These are phyloP conservation scores for Tilletiopsis washingtonensis DNA, from an alignment of 1,284 basidiomycete species.

Conservation along the genomic window DNA sequence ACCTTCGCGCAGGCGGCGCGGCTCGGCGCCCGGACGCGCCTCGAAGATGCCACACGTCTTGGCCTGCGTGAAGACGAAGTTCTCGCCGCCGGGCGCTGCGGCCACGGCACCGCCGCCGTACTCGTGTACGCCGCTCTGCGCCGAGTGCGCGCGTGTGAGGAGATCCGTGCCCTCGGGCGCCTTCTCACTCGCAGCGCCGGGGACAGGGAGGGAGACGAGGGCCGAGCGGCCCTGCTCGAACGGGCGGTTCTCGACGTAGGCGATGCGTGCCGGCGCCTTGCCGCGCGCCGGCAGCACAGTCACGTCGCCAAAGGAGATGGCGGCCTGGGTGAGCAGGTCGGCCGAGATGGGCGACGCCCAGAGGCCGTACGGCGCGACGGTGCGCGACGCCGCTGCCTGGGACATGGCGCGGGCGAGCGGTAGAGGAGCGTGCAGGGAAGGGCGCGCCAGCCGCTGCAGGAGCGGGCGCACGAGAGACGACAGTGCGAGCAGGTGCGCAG, in stretches of 20 bases:
- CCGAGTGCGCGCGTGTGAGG: constrained; percentile 17
- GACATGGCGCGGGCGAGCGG: no score
- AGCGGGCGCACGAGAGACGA: no score
- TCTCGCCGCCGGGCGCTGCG: constrained; percentile 13
- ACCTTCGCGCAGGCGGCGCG: background rate
- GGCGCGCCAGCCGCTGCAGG: no score
- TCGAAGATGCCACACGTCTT: constrained; percentile 16
- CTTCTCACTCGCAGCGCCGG: constrained; percentile 22
- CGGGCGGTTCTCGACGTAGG: constrained; percentile 60
- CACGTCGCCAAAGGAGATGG: constrained; percentile 14
- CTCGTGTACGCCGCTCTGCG: constrained; percentile 33
- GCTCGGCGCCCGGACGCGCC: background rate
- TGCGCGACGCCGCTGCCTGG: constrained; percentile 1
- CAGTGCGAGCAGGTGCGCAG: no score
- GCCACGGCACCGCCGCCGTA: constrained; percentile 38
- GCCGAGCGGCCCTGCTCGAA: constrained; percentile 58
- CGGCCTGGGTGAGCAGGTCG: constrained; percentile 55
- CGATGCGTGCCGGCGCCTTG: constrained; percentile 49
- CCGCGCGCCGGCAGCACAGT: constrained; percentile 1
- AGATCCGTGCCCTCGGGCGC: constrained; percentile 17
- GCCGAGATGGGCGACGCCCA: constrained; percentile 57
- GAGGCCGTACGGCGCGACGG: constrained; percentile 31
- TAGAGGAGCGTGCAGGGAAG: no score
- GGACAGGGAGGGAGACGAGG: constrained; percentile 49
- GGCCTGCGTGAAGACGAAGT: constrained; percentile 29